phyloP scores from a whole-genome alignment of 768 basidiomycete genomes.

The Lepiota venenata region DNA sequence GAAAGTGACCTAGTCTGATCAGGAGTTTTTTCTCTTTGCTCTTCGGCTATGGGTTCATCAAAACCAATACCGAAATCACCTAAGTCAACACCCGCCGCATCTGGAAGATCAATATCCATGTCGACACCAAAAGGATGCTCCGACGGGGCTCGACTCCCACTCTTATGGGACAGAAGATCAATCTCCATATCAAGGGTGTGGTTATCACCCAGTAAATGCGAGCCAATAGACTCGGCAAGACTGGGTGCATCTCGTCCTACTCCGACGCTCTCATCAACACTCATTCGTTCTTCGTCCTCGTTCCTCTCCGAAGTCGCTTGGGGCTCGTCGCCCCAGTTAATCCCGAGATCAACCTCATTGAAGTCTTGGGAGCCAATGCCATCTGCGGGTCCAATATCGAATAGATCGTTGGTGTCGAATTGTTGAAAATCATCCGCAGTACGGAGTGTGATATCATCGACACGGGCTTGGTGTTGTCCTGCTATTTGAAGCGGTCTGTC shows the following conservation, averaged over 20 bases:
- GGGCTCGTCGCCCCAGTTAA: slow-evolving; percentile 70
- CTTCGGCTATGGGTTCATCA: slow-evolving; percentile 45
- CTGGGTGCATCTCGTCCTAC: slow-evolving; percentile 70
- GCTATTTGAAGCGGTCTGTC: slow-evolving; percentile 60
- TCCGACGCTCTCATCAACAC: slow-evolving; percentile 61
- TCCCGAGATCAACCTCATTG: slow-evolving; percentile 65
- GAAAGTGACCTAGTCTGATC: slow-evolving; percentile 59
- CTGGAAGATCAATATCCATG: slow-evolving; percentile 44
- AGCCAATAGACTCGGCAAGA: slow-evolving; percentile 56
- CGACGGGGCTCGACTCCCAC: slow-evolving; percentile 59
- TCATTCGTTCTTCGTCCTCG: slow-evolving; percentile 49
- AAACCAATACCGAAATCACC: slow-evolving; percentile 62
- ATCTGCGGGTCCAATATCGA: slow-evolving; percentile 74
- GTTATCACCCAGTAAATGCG: slow-evolving; percentile 50
- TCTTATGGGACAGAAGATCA: slow-evolving; percentile 58
- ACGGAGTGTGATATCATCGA: slow-evolving; percentile 87
- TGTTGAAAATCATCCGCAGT: slow-evolving; percentile 69
- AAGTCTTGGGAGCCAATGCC: slow-evolving; percentile 88
- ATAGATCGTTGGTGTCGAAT: slow-evolving; percentile 68
- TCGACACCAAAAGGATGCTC: slow-evolving; percentile 64
- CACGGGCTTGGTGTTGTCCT: slow-evolving; percentile 79
- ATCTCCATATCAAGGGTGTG: slow-evolving; percentile 44
- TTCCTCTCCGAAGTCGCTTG: slow-evolving; percentile 30
- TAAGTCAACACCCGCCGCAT: slow-evolving; percentile 62
- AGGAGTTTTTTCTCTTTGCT: slow-evolving; percentile 49